Conservation (phyloP, 805 yeast genomes). For the Vanderwaltozyma tropicalis region DNA sequence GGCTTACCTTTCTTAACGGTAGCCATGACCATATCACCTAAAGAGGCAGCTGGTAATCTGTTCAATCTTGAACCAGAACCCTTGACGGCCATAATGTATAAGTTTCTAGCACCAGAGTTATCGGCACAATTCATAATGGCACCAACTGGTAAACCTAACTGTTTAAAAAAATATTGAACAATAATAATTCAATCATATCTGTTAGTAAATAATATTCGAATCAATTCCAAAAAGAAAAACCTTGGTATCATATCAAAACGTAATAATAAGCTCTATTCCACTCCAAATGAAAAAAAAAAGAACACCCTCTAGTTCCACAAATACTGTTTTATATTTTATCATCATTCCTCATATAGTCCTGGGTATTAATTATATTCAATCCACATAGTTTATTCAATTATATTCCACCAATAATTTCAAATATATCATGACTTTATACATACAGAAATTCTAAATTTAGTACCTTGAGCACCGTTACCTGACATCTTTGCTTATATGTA, state of each 20-base stretch:
- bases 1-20: slow-evolving; percentile 99
- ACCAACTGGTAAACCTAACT: slow-evolving; percentile 99
- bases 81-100: slow-evolving; percentile 96
- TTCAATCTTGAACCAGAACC: slow-evolving; percentile 99
- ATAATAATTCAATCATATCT: neutral
- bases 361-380: too few relatives aligned
- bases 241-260: too few relatives aligned
- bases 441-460: slow-evolving; percentile 99
- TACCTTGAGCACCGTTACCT: slow-evolving; percentile 96
- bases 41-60: slow-evolving; percentile 99
- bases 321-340: too few relatives aligned
- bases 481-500: slow-evolving; percentile 58
- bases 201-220: neutral
- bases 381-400: neutral
- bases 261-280: too few relatives aligned
- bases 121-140: slow-evolving; percentile 99
- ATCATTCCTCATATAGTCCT: too few relatives aligned
- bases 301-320: too few relatives aligned
- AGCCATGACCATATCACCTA: slow-evolving; percentile 99
- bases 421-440: slow-evolving; percentile 31
- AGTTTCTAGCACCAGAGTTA: slow-evolving; percentile 99
- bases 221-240: neutral
- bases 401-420: neutral
- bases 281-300: too few relatives aligned
- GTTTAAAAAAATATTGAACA: slow-evolving; percentile 12